Base-by-base conservation (phyloP, 202 grass and related monocot species). In the Bolboschoenoplectus hybrid region DNA sequence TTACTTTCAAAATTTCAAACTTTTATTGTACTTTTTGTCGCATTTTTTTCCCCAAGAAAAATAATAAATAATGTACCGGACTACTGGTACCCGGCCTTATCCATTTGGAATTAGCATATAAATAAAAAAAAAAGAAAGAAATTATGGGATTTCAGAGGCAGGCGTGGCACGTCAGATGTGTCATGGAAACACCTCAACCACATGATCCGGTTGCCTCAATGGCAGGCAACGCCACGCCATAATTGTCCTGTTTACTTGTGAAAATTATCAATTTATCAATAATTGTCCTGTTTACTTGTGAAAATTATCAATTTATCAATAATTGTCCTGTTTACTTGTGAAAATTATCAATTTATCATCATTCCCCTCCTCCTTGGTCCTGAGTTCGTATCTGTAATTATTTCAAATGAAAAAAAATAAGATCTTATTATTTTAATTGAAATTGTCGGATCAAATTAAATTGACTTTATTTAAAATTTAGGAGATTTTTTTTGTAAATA, bases 141-240 rank as follows among this genome's bases (percentile, higher is more conserved):
- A 14, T 26, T 26, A 40, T 68, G 65, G 65, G 65, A 68, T 9
- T 38, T 38, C 34, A 36, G 64, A 41, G 36, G 26, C 26, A 68
- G 65, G 65, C 16, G 69, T 41, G 51, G 75, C 52, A 60, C 75
- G 75, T 80, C 75, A 60, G 75, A 80, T 80, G 53, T 74, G 71
- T 52, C 71, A 52, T 20, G 46, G 41, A 38, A 57, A 80, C 75
- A 80, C 35, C 79, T 43, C 56, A n/a, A 44, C 46, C 63, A 83
- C 55, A 69, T 69, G 65, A 84, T 66, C 14, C 70, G 82, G 82
- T 68, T 84, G 49, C 65, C 63, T 43, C 34, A 71, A 70, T 84
- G 82, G 82, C 82, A 84, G 82, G 82, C 82, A 84, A 70, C 35
- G 16, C 82, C 61, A 83, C 44, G 81, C 81, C 49, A 84, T 71